phyloP scores from a whole-genome alignment of 345 rosid species.

The Carallia brachiata region DNA sequence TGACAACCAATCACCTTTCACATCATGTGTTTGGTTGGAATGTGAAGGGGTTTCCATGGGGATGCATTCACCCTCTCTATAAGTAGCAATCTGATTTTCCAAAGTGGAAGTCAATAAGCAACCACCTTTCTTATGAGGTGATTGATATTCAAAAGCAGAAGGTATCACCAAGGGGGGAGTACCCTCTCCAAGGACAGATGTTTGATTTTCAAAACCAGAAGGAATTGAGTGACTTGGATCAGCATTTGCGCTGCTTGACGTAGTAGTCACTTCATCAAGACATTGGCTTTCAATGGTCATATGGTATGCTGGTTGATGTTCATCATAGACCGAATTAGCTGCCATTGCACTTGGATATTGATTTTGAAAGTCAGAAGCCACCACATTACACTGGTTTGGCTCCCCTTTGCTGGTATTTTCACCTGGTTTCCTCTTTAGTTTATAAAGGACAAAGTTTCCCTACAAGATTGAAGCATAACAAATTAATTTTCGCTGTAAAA shows the following conservation, averaged over 20 bases:
- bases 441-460: slow-evolving; percentile 29
- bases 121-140: neutral
- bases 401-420: neutral
- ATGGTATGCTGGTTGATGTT: neutral
- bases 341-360: neutral
- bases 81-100: neutral
- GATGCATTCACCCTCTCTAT: too few relatives aligned
- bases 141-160: neutral
- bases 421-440: slow-evolving; percentile 24
- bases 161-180: neutral
- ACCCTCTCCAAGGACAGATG: neutral
- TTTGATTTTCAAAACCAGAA: neutral
- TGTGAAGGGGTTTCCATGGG: too few relatives aligned
- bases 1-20: neutral
- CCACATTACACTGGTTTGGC: neutral
- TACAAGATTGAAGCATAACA: slow-evolving; percentile 9
- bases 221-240: neutral
- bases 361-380: neutral
- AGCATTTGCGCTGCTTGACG: neutral
- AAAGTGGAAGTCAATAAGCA: neutral
- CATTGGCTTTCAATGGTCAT: neutral
- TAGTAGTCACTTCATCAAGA: neutral
- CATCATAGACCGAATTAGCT: neutral
- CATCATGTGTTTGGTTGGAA: too few relatives aligned
- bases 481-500: neutral